phyloP scores from a whole-genome alignment of 169 alveolate species.

The Cryptosporidium tyzzeri region DNA sequence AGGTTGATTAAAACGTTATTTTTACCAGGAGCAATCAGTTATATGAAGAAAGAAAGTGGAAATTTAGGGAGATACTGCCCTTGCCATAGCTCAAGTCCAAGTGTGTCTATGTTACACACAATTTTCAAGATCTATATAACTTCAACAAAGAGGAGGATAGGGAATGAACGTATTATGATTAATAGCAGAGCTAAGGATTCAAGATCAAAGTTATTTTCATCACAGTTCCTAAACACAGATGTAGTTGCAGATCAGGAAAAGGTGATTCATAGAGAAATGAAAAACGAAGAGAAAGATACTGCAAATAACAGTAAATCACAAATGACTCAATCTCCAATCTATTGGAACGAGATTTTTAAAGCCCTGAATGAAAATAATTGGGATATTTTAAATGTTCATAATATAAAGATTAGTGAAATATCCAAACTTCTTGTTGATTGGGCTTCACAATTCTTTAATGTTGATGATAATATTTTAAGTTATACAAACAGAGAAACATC shows the following conservation, averaged over 20 bases:
- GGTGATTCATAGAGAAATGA: constrained; percentile 13
- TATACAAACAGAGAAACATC: not conserved
- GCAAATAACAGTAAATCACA: not conserved
- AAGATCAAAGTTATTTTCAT: constrained; percentile 8
- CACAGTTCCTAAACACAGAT: constrained; percentile 39
- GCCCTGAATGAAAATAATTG: constrained; percentile 39
- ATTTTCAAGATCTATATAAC: constrained; percentile 39
- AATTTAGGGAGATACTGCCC: constrained; percentile 73
- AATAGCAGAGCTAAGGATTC: not conserved
- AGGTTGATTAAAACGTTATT: constrained; percentile 42
- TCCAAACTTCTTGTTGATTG: constrained; percentile 41
- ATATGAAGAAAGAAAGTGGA: constrained; percentile 48
- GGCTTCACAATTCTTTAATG: constrained; percentile 44
- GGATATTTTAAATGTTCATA: constrained; percentile 45
- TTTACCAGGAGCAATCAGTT: constrained; percentile 56
- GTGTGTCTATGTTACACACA: constrained; percentile 47
- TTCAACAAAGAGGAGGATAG: constrained; percentile 29
- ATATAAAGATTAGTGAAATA: constrained; percentile 36
- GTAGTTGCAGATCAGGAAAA: constrained; percentile 40
- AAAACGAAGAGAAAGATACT: not conserved
- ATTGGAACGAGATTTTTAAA: constrained; percentile 64
- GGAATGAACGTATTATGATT: not conserved
- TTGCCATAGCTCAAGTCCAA: constrained; percentile 57
- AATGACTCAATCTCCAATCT: constrained; percentile 56
- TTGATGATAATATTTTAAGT: constrained; percentile 32